Percentiles rank a stretch among this genome's conserved stretches.
Conservation (phyloP, 2,329 filamentous ascomycete species). For the Clarireedia homoeocarpa region DNA sequence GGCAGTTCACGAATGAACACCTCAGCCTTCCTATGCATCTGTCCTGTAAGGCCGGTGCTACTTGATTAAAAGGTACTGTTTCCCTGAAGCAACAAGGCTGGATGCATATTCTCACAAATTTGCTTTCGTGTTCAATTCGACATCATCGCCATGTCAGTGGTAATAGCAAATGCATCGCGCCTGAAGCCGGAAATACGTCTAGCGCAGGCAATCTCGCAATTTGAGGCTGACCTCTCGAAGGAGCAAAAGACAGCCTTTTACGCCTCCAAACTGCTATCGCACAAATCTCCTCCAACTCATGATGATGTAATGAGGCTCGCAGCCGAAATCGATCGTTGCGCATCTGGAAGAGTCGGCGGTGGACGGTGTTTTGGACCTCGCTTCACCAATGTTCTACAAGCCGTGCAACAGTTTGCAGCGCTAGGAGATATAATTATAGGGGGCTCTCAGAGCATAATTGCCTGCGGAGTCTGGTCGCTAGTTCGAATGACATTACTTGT, state of each 20-base stretch:
- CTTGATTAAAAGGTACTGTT: background rate
- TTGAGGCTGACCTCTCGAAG: too few relatives aligned
- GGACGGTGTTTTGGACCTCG: slow-evolving; percentile 34
- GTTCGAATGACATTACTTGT: slow-evolving; percentile 29
- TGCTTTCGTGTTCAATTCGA: too few relatives aligned
- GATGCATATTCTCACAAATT: background rate
- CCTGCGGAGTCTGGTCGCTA: slow-evolving; percentile 21
- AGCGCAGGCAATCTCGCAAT: too few relatives aligned
- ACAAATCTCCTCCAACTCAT: too few relatives aligned
- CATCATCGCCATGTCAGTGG: too few relatives aligned
- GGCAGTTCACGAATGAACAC: background rate
- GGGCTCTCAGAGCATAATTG: slow-evolving; percentile 36
- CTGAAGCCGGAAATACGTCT: too few relatives aligned
- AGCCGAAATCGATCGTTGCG: too few relatives aligned
- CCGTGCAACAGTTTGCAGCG: slow-evolving; percentile 36
- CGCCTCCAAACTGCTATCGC: too few relatives aligned
- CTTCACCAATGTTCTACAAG: slow-evolving; percentile 34
- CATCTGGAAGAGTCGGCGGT: too few relatives aligned
- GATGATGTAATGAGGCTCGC: too few relatives aligned
- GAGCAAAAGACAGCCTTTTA: too few relatives aligned
- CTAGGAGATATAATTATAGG: slow-evolving; percentile 36
- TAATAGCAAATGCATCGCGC: too few relatives aligned
- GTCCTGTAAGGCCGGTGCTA: background rate
- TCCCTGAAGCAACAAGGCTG: background rate
- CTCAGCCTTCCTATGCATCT: background rate